Percentiles rank a stretch among this genome's conserved stretches.
phyloP scores from a whole-genome alignment of 75 land plant genomes.

The Isoetes taiwanensis region DNA sequence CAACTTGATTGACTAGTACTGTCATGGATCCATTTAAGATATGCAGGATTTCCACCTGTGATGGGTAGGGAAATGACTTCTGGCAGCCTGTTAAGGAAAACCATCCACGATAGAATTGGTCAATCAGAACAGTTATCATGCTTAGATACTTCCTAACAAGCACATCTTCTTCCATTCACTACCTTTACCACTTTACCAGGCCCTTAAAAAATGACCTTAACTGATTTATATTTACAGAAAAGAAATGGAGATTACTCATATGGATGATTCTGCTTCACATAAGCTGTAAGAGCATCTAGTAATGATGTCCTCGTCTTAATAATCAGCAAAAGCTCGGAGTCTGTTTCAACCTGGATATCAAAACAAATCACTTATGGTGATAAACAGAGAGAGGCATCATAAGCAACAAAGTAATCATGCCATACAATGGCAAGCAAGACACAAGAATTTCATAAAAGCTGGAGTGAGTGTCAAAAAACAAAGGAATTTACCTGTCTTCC shows the following conservation, averaged over 20 bases:
- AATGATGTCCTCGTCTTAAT: constrained; percentile 85
- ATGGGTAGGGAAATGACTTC: constrained; percentile 92
- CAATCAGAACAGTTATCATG: too few relatives aligned
- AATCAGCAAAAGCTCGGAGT: constrained; percentile 77
- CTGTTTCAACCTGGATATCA: constrained; percentile 80
- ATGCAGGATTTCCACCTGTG: constrained; percentile 56
- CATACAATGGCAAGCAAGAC: background rate
- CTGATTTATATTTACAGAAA: background rate
- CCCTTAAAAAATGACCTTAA: too few relatives aligned
- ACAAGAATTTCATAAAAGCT: too few relatives aligned
- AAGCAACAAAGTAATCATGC: too few relatives aligned
- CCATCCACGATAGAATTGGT: constrained; percentile 3
- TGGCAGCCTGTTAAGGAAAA: constrained; percentile 54
- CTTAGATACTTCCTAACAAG: too few relatives aligned
- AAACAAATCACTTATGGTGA: too few relatives aligned
- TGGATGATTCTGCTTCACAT: constrained; percentile 71
- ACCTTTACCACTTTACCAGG: too few relatives aligned
- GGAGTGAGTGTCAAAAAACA: too few relatives aligned
- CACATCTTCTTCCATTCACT: too few relatives aligned
- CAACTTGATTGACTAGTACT: too few relatives aligned
- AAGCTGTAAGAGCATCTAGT: constrained; percentile 59
- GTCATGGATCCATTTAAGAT: constrained; percentile 81
- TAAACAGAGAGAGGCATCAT: too few relatives aligned
- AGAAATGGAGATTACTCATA: constrained; percentile 50
- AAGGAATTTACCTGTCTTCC: too few relatives aligned